Evolutionary conservation across 345 rosid genomes (phyloP), one percentile per base, ranked within the genome.

Genomic region (Syzygium aqueum): DNA sequence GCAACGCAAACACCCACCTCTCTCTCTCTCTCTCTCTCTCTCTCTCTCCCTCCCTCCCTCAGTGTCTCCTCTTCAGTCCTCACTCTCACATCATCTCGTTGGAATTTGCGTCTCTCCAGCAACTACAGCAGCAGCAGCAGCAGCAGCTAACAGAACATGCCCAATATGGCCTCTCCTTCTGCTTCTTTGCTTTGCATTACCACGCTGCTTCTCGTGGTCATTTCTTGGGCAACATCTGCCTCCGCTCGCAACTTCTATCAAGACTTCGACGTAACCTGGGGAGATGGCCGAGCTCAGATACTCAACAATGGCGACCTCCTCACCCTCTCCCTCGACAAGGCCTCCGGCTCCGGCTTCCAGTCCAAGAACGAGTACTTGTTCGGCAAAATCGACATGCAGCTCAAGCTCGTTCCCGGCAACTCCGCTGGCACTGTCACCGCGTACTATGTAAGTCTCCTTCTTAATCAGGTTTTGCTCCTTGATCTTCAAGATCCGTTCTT

Each of bases 381-480:
- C 49, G 98, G 95, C 21, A 94, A 91, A 89, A 91, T 94, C 19
- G 95, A 94, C 88, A 92, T 95, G 96, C 92, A 93, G 57, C 91
- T 95, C 51, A 95, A 95, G 90, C 96, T 95, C 27, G 98, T 94
- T 22, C 90, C 96, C 11, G 98, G 96, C n/a, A 94, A 95, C 85
- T 95, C 98, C 9, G 98, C 98, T 2, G 98, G 98, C 89, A 94
- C 97, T 12, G 96, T 95, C 85, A 95, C 96, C 2, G 92, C 98
- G 5, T 94, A 90, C 88, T 94, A 73, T 33, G 80, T 73, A 33
- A 73, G 80, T 73, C 25, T 73, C 49, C 86, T 5, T 57, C 59
- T 27, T 16, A 73, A 33, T 15, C 25, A 56, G 40, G 23, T 5
- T 9, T n/a, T 12, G 51, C 33, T 43, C 10, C 6, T 8, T 2